Percentiles rank a stretch among this genome's conserved stretches.
Evolutionary conservation across 179 eudicot species (phyloP).

Genomic region (Monotropa hypopitys): DNA sequence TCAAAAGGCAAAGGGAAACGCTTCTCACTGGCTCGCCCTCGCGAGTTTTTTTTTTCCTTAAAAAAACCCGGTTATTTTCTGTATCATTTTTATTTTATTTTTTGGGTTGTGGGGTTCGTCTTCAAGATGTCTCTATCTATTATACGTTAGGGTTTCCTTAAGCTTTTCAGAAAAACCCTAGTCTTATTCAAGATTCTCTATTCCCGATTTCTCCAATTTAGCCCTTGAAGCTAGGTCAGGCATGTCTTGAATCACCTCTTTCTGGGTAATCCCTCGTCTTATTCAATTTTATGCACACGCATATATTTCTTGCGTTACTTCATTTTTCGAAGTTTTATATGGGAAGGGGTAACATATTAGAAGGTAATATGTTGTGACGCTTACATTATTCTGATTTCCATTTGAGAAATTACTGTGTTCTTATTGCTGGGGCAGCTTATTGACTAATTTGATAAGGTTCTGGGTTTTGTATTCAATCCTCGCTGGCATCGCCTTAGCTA

Average conservation of each 20-base stretch:
- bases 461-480: not conserved
- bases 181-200: no score
- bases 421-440: not conserved
- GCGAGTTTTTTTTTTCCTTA: not conserved
- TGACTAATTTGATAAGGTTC: not conserved
- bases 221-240: conserved; percentile 7
- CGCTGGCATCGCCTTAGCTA: not conserved
- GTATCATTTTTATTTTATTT: not conserved
- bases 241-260: conserved; percentile 6
- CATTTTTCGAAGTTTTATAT: not conserved
- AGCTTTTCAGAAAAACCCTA: conserved; percentile 14
- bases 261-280: not conserved
- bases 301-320: not conserved
- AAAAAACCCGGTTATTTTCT: no score
- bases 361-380: not conserved
- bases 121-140: conserved; percentile 12
- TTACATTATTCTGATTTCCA: not conserved
- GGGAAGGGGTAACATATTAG: no score
- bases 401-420: not conserved
- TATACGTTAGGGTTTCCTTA: conserved; percentile 44
- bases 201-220: conserved; percentile 2
- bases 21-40: not conserved
- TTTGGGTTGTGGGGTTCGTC: not conserved
- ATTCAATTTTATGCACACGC: not conserved
- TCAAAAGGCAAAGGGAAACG: not conserved